Evolutionary conservation across 2,329 filamentous ascomycete genomes (phyloP).

Genomic region (Cadophora sp.): DNA sequence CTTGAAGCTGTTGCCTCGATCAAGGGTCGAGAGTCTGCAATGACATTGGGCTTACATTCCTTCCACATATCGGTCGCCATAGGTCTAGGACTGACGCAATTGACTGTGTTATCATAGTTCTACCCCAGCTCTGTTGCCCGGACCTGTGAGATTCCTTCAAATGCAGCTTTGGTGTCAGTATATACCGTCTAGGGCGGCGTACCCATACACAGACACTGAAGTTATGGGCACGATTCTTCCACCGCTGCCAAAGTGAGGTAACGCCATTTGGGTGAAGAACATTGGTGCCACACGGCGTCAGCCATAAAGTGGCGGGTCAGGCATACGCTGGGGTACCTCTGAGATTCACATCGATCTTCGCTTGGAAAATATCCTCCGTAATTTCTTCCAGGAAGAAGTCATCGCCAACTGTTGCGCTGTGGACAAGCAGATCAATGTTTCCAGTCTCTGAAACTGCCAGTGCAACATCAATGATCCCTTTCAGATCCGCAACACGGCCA

Average conservation of each 20-base stretch:
- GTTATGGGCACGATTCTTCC: slow-evolving; percentile 65
- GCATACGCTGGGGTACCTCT: slow-evolving; percentile 18
- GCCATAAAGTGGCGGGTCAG: not conserved
- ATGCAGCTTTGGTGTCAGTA: slow-evolving; percentile 62
- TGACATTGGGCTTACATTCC: slow-evolving; percentile 22
- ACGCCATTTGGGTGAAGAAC: slow-evolving; percentile 58
- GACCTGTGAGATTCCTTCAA: slow-evolving; percentile 41
- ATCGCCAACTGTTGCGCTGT: slow-evolving; percentile 33
- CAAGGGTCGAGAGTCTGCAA: slow-evolving; percentile 20
- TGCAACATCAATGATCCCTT: slow-evolving; percentile 24
- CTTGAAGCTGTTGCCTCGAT: slow-evolving; percentile 22
- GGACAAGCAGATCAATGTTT: slow-evolving; percentile 43
- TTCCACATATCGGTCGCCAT: slow-evolving; percentile 31
- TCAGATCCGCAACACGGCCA: slow-evolving; percentile 17
- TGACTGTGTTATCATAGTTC: slow-evolving; percentile 30
- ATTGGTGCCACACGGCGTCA: slow-evolving; percentile 54
- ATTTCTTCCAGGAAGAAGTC: slow-evolving; percentile 47
- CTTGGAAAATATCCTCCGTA: slow-evolving; percentile 56
- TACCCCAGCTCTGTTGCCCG: slow-evolving; percentile 30
- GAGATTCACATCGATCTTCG: slow-evolving; percentile 61
- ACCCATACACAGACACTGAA: slow-evolving; percentile 58
- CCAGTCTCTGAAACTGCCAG: slow-evolving; percentile 19
- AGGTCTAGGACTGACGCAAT: slow-evolving; percentile 29
- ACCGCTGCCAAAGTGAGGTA: slow-evolving; percentile 55
- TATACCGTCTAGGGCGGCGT: slow-evolving; percentile 57